phyloP scores from a whole-genome alignment of 768 basidiomycete genomes.

The Auricularia sp. region DNA sequence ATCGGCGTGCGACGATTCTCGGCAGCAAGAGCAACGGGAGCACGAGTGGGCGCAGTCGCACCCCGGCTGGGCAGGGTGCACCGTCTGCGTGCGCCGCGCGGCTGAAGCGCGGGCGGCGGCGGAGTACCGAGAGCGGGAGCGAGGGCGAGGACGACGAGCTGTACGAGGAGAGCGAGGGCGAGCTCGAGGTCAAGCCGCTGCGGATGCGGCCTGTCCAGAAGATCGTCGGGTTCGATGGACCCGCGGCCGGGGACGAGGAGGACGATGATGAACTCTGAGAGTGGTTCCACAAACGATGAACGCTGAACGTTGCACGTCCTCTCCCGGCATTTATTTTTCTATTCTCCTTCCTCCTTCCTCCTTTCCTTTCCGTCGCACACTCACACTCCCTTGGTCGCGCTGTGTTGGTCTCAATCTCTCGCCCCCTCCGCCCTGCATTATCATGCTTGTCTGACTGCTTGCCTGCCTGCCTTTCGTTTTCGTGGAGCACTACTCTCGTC shows the following conservation, averaged over 20 bases:
- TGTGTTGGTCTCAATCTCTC: background rate
- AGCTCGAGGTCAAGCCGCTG: constrained; percentile 36
- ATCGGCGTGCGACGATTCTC: constrained; percentile 36
- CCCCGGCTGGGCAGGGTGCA: background rate
- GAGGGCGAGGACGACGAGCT: constrained; percentile 44
- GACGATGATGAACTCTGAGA: background rate
- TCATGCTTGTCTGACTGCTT: background rate
- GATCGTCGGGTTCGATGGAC: constrained; percentile 43
- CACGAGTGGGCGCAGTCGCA: background rate
- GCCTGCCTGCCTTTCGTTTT: background rate
- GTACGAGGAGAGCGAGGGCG: constrained; percentile 1
- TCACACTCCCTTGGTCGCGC: background rate
- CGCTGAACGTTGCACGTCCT: background rate
- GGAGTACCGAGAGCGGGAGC: constrained; percentile 45
- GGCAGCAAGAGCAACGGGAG: constrained; percentile 2
- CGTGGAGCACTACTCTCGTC: background rate
- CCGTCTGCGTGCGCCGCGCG: constrained; percentile 7
- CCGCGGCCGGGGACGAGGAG: background rate
- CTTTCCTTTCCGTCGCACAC: background rate
- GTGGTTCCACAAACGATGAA: background rate
- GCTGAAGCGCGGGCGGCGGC: constrained; percentile 30
- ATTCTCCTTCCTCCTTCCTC: background rate
- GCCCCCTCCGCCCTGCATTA: background rate
- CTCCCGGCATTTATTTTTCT: background rate
- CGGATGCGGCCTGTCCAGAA: constrained; percentile 47